phyloP scores from a whole-genome alignment of 768 basidiomycete genomes.

The Tricholoma hemisulphureum region DNA sequence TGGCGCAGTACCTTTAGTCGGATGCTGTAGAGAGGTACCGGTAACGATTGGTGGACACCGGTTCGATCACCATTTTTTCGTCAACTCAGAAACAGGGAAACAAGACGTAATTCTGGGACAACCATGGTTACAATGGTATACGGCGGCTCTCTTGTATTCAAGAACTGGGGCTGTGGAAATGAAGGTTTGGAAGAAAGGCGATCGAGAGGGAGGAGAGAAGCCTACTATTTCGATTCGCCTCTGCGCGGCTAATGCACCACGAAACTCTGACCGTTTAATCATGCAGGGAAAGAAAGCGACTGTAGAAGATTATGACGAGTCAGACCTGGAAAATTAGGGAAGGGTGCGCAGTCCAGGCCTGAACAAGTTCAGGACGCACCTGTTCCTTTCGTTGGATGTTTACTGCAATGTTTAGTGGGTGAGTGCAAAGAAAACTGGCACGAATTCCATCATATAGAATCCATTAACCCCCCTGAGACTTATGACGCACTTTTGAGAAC shows the following conservation, averaged over 20 bases:
- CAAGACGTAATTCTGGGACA: conserved; percentile 24
- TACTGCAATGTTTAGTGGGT: conserved; percentile 8
- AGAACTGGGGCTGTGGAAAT: conserved; percentile 13
- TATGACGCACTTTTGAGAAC: conserved; percentile 11
- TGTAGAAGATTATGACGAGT: neutral
- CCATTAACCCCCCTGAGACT: conserved; percentile 10
- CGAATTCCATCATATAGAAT: conserved; percentile 3
- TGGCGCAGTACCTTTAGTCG: conserved; percentile 10
- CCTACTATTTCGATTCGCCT: conserved; percentile 11
- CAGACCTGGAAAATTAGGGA: conserved; percentile 11
- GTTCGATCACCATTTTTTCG: conserved; percentile 29
- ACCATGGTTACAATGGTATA: conserved; percentile 24
- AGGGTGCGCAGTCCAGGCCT: conserved; percentile 6
- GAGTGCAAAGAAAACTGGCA: neutral
- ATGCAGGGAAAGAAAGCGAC: neutral
- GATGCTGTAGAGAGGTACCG: conserved; percentile 17
- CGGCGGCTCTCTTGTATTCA: conserved; percentile 10
- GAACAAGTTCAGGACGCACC: conserved; percentile 1
- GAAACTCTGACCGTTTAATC: neutral
- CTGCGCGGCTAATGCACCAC: neutral
- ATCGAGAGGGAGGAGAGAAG: neutral
- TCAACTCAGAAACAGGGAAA: conserved; percentile 1
- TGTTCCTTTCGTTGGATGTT: conserved; percentile 13
- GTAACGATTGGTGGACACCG: conserved; percentile 16
- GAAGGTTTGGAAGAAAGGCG: conserved; percentile 18